Percentiles rank a stretch among this genome's conserved stretches.
Evolutionary conservation across 2,329 filamentous ascomycete species (phyloP).

Genomic region (Ophiostoma tasmaniense): DNA sequence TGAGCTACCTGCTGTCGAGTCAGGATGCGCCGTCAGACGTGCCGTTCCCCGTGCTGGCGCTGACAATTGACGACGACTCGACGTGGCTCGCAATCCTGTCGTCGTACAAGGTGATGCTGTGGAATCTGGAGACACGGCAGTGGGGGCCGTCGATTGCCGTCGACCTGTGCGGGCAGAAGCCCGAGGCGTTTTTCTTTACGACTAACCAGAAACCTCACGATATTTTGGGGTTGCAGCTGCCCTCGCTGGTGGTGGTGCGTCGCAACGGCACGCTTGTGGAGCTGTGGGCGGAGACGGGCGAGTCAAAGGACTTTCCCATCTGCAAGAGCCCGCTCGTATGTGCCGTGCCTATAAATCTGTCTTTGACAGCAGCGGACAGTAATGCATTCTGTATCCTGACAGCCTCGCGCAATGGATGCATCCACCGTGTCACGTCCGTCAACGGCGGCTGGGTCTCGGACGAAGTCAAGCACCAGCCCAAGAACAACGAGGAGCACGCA

Average conservation of each 20-base stretch:
- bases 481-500: constrained; percentile 36
- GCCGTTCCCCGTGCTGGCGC: constrained; percentile 51
- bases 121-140: constrained; percentile 49
- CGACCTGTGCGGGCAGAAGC: constrained; percentile 49
- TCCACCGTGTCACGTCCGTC: constrained; percentile 39
- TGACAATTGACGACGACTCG: constrained; percentile 56
- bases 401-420: constrained; percentile 41
- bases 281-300: constrained; percentile 39
- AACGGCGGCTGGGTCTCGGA: constrained; percentile 42
- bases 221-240: constrained; percentile 27
- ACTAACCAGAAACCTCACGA: constrained; percentile 26
- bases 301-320: constrained; percentile 37
- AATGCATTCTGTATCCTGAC: constrained; percentile 35
- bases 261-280: constrained; percentile 57
- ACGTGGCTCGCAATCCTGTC: constrained; percentile 60
- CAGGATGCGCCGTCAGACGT: constrained; percentile 27
- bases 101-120: constrained; percentile 49
- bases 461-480: constrained; percentile 34
- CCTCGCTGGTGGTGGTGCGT: constrained; percentile 51
- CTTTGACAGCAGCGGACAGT: neutral
- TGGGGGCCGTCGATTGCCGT: constrained; percentile 50
- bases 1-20: constrained; percentile 36
- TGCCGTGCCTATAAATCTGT: constrained; percentile 34
- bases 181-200: constrained; percentile 57
- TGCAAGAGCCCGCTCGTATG: constrained; percentile 46